Base-by-base conservation (phyloP, 768 basidiomycete genomes). In the Lentinula edodes region DNA sequence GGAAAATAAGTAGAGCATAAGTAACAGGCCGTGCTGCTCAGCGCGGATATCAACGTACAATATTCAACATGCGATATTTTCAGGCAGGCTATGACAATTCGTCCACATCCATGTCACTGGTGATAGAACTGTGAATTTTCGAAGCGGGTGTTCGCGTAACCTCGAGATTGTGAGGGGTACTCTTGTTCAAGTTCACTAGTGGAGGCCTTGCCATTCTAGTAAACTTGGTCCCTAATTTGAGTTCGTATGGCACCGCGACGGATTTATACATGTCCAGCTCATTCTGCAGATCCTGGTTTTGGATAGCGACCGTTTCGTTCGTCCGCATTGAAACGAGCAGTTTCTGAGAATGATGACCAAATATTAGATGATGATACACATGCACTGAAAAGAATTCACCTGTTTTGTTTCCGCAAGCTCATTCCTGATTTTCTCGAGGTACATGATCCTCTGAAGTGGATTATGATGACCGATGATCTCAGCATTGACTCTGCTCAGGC, bases 391-490 rank as follows among this genome's bases (percentile, higher is more conserved):
- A 28, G 28, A 3, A 28, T 87, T 62, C 63, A 91, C 93, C 73
- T 91, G 89, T 72, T 93, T 93, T 5, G 83, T 79, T 60, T 92
- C 87, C 2, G 91, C 84, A 53, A 95, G 75, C 69, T 96, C 93
- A 60, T 81, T 76, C 39, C 94, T 81, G 57, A 97, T 85, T 58
- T 86, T 81, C 62, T 95, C 95, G 15, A 97, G 86, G 66, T 96
- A 95, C 71, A 86, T 78, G 67, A 97, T 93, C 62, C 86, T 84
- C 72, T 96, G 94, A 1, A 86, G 85, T 8, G 91, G 90, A 68
- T 95, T 95, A 38, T 82, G 80, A 69, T 95, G 93, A 0, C 91
- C 85, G 16, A 94, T 75, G 61, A 96, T 89, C 70, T 94, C 86
- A 0, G 91, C 90, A 64, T 95, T 95, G 75, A 93, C 89, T 67